phyloP scores from a whole-genome alignment of 495 filamentous ascomycete genomes.

The Neurospora discreta region DNA sequence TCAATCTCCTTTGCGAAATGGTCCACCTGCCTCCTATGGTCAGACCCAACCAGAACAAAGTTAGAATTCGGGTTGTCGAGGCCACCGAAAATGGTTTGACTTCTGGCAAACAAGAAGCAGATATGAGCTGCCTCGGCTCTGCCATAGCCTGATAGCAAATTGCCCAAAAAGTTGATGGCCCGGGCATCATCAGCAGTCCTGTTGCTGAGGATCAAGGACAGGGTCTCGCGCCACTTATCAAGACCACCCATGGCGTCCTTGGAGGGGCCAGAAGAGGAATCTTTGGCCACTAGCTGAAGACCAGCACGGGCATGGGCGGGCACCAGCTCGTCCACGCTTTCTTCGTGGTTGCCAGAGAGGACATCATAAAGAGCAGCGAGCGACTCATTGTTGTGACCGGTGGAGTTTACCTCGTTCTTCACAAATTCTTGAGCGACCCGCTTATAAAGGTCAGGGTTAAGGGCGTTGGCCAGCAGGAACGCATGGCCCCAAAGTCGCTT shows the following conservation, averaged over 20 bases:
- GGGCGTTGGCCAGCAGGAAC: conserved; percentile 78
- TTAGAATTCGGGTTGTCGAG: conserved; percentile 70
- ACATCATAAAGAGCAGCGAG: conserved; percentile 85
- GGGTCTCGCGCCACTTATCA: conserved; percentile 86
- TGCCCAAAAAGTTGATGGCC: conserved; percentile 70
- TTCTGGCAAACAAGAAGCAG: conserved; percentile 56
- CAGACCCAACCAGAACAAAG: conserved; percentile 74
- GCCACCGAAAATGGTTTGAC: conserved; percentile 58
- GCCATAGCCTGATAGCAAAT: conserved; percentile 75
- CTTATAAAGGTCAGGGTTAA: conserved; percentile 60
- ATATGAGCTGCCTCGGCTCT: conserved; percentile 84
- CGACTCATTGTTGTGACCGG: conserved; percentile 65
- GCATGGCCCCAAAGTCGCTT: conserved; percentile 92
- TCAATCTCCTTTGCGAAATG: conserved; percentile 69
- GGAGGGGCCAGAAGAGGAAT: conserved; percentile 45
- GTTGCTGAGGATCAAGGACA: conserved; percentile 77
- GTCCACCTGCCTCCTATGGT: conserved; percentile 55
- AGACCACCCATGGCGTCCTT: conserved; percentile 74
- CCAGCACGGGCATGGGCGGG: conserved; percentile 86
- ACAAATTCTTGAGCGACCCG: conserved; percentile 92
- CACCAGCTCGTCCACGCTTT: conserved; percentile 94
- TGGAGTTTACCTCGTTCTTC: conserved; percentile 74
- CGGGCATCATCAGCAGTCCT: conserved; percentile 66
- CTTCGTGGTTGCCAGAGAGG: conserved; percentile 86
- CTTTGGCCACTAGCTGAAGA: conserved; percentile 73